A percentile compares a stretch with the other conserved stretches of the same genome.
Conservation (phyloP, 1,284 basidiomycete genomes). For the Somion occarium region DNA sequence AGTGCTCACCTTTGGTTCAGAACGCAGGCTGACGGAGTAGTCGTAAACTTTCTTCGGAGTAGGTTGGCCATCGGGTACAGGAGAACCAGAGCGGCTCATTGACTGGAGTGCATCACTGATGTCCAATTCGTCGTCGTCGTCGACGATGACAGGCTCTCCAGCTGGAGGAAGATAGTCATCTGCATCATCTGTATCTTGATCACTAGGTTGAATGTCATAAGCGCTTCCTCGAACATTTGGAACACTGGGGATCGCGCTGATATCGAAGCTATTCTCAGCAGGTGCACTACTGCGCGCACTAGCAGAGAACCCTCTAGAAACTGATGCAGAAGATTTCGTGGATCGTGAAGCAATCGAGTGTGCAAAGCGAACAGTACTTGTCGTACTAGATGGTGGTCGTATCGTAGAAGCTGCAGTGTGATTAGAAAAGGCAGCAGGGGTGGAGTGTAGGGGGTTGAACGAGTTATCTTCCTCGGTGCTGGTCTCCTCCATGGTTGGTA, state of each 20-base stretch:
- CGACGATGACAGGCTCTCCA: slow-evolving; percentile 29
- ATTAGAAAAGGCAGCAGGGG: slow-evolving; percentile 45
- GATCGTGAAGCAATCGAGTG: slow-evolving; percentile 50
- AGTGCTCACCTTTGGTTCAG: slow-evolving; percentile 55
- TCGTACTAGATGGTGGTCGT: slow-evolving; percentile 48
- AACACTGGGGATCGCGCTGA: slow-evolving; percentile 51
- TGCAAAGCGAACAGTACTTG: slow-evolving; percentile 69
- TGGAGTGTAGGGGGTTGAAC: slow-evolving; percentile 56
- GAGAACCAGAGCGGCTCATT: slow-evolving; percentile 51
- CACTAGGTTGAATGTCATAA: slow-evolving; percentile 31
- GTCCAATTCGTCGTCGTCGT: slow-evolving; percentile 40
- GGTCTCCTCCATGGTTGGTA: slow-evolving; percentile 15
- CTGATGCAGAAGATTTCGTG: slow-evolving; percentile 26
- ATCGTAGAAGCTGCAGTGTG: slow-evolving; percentile 42
- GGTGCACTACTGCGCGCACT: slow-evolving; percentile 1
- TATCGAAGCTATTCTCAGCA: slow-evolving; percentile 48
- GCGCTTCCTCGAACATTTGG: slow-evolving; percentile 33
- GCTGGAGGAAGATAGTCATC: slow-evolving; percentile 47
- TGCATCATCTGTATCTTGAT: slow-evolving; percentile 39
- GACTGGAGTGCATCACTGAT: slow-evolving; percentile 56
- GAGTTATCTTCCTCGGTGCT: slow-evolving; percentile 19
- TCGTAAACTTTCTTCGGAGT: slow-evolving; percentile 43
- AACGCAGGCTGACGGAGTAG: slow-evolving; percentile 56
- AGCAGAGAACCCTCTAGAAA: slow-evolving; percentile 12
- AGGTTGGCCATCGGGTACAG: slow-evolving; percentile 31